Base-by-base conservation (phyloP, 805 yeast species). In the Zygosaccharomyces lentus region DNA sequence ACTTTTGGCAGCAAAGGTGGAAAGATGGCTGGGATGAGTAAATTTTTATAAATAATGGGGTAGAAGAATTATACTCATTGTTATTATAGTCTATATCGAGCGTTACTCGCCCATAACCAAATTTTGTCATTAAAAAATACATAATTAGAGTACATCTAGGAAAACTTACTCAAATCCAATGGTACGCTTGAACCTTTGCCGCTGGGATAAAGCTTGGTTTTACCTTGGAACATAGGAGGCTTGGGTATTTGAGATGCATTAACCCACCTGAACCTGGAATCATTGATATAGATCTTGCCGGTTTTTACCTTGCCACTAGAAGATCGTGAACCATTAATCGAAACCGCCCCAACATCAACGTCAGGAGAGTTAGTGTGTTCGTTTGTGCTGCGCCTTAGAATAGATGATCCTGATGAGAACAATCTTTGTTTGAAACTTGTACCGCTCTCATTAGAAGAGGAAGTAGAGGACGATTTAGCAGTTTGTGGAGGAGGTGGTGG, bases 171-270 rank as follows among this genome's bases (percentile, higher is more conserved):
- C 45, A 90, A 69, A 54, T 87, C 80, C 51, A 90, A 68, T 1
- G 97, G 97, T 30, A 90, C 93, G 27, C 96, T 86, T 24, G 89
- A 79, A 2, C 98, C 98, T 56, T 96, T 76, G 10, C 98, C 98
- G 67, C 96, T 87, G 13, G 98, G 96, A 68, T 93, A 93, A 53
- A 89, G 70, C 63, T 91, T 89, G 48, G 76, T 76, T 38, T 75
- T 75, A 3, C 82, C 85, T 43, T 77, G 80, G 59, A 85, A 88
- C 41, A 77, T 75, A 54, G 98, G 74, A n/a, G 99, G 98, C 55
- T 80, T 80, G 0, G 99, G 98, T 37, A 93, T 70, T 19, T 87
- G 84, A 35, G 69, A 66, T 13, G 76, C 74, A 61, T 86, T 86
- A 3, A 70, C 61, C 72, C 87, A 90, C 53, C 74, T 77, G 71